Percentiles rank a stretch among this genome's conserved stretches.
Evolutionary conservation across 116 monocot genomes (phyloP).

Genomic region (Posidonia oceanica): DNA sequence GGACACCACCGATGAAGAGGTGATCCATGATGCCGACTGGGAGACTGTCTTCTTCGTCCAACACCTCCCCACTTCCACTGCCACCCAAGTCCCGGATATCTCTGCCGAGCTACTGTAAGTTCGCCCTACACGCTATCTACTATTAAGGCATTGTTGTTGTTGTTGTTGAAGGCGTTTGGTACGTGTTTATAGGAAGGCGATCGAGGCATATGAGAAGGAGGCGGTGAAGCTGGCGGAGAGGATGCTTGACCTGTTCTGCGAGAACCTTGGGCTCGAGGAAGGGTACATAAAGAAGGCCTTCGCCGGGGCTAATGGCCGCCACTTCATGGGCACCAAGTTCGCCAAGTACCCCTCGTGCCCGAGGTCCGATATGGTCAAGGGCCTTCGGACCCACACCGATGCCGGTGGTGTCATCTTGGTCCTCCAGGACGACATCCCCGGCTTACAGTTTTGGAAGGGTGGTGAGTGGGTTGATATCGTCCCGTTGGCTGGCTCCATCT

Average conservation of each 20-base stretch:
- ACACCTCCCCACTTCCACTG: conserved; percentile 54
- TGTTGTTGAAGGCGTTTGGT: not conserved
- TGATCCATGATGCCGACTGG: conserved; percentile 45
- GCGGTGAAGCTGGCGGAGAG: conserved; percentile 45
- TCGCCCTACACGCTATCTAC: not conserved
- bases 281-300: conserved; percentile 63
- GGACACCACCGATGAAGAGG: conserved; percentile 13
- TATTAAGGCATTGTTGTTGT: no score
- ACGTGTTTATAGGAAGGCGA: conserved; percentile 19
- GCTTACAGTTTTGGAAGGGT: conserved; percentile 60
- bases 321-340: conserved; percentile 64
- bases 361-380: conserved; percentile 38
- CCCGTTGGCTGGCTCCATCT: conserved; percentile 46
- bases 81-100: conserved; percentile 36
- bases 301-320: conserved; percentile 32
- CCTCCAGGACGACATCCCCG: conserved; percentile 66
- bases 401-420: conserved; percentile 68
- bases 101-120: conserved; percentile 17
- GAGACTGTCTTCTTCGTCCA: conserved; percentile 70
- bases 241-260: conserved; percentile 50
- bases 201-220: conserved; percentile 40
- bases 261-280: conserved; percentile 54
- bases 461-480: conserved; percentile 62
- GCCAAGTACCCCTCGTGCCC: conserved; percentile 76
- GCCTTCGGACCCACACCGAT: conserved; percentile 60